Percentiles rank a stretch among this genome's conserved stretches.
phyloP scores from a whole-genome alignment of 2,329 filamentous ascomycete genomes.

The Talaromyces piceae region DNA sequence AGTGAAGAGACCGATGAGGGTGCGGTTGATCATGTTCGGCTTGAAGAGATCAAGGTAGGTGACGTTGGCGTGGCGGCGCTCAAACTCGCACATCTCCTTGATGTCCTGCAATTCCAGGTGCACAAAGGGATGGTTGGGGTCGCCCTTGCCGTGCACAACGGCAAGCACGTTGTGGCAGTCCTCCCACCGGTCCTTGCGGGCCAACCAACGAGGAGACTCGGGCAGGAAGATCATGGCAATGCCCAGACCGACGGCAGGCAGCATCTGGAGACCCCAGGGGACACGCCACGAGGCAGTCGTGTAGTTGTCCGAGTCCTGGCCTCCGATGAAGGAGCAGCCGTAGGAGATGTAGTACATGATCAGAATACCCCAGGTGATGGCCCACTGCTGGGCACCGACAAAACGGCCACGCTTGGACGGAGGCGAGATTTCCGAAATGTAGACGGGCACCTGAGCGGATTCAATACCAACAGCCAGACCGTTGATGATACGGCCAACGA shows the following conservation, averaged over 20 bases:
- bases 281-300: slow-evolving; percentile 52
- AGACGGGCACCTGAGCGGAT: slow-evolving; percentile 63
- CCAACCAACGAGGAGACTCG: slow-evolving; percentile 57
- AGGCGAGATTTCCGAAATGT: slow-evolving; percentile 59
- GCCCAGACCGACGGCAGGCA: slow-evolving; percentile 53
- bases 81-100: slow-evolving; percentile 64
- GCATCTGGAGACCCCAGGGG: slow-evolving; percentile 58
- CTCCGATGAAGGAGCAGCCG: slow-evolving; percentile 55
- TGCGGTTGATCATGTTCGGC: slow-evolving; percentile 67
- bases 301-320: slow-evolving; percentile 23
- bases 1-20: slow-evolving; percentile 62
- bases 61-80: slow-evolving; percentile 61
- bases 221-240: slow-evolving; percentile 47
- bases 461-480: slow-evolving; percentile 68
- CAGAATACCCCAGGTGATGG: slow-evolving; percentile 57
- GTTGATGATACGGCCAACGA: slow-evolving; percentile 62
- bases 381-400: slow-evolving; percentile 67
- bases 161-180: slow-evolving; percentile 44
- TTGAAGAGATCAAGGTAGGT: slow-evolving; percentile 65
- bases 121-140: slow-evolving; percentile 59
- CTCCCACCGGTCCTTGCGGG: slow-evolving; percentile 54
- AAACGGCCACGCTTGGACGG: slow-evolving; percentile 53
- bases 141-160: slow-evolving; percentile 57
- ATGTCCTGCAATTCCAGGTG: slow-evolving; percentile 64
- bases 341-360: slow-evolving; percentile 40